A percentile compares a stretch with the other conserved stretches of the same genome.
phyloP scores from a whole-genome alignment of 306 rosid species.

The Vachellia collinsii region DNA sequence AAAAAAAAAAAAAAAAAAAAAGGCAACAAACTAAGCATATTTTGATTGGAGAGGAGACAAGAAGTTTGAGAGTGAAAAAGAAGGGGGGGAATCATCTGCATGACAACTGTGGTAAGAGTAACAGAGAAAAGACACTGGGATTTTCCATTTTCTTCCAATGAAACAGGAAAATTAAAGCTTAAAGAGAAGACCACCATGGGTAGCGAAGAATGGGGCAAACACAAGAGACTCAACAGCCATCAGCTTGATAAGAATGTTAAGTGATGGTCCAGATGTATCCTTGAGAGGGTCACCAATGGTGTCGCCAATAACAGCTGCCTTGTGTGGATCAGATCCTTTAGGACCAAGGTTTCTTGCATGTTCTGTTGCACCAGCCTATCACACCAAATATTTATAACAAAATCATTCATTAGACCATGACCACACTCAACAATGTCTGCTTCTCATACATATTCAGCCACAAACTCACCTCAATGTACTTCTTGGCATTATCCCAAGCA shows the following conservation, averaged over 20 bases:
- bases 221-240: slow-evolving; percentile 82
- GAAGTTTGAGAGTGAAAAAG: neutral
- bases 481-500: slow-evolving; percentile 83
- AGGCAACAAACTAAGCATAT: slow-evolving; percentile 19
- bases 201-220: slow-evolving; percentile 76
- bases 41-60: neutral
- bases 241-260: slow-evolving; percentile 77
- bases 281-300: slow-evolving; percentile 77
- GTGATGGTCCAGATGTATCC: slow-evolving; percentile 79
- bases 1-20: neutral
- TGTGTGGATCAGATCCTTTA: slow-evolving; percentile 75
- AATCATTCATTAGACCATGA: neutral
- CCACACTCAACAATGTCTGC: neutral
- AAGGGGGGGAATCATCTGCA: neutral
- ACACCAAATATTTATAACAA: neutral
- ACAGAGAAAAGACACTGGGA: neutral
- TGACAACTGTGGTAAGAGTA: neutral
- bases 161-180: slow-evolving; percentile 43
- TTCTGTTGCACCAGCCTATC: slow-evolving; percentile 72
- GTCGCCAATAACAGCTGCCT: slow-evolving; percentile 78
- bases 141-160: neutral
- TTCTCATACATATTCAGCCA: neutral
- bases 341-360: slow-evolving; percentile 76
- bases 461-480: slow-evolving; percentile 63
- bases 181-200: slow-evolving; percentile 71